phyloP scores from a whole-genome alignment of 192 early-diverging fungal species.

The Diversispora epigaea region DNA sequence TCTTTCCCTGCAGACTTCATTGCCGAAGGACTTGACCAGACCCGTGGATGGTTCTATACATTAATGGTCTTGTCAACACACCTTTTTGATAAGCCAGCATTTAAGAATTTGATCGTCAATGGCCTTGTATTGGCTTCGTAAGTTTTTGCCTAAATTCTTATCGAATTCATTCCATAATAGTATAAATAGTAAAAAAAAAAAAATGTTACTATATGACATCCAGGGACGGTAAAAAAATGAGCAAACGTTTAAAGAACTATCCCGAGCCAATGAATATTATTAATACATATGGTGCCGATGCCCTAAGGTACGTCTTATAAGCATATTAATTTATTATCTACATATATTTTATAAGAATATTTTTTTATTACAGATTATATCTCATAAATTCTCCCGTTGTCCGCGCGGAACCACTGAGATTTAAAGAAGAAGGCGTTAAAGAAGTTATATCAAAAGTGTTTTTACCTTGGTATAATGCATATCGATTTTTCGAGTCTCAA shows the following conservation, averaged over 20 bases:
- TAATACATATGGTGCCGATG: constrained; percentile 90
- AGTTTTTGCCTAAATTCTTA: constrained; percentile 9
- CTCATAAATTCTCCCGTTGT: constrained; percentile 98
- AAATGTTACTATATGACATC: not conserved
- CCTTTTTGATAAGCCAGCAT: constrained; percentile 91
- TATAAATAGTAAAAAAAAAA: no score
- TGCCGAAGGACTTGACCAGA: constrained; percentile 99
- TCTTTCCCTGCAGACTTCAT: constrained; percentile 99
- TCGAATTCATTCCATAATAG: not conserved
- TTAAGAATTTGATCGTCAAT: constrained; percentile 97
- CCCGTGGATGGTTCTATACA: constrained; percentile 99
- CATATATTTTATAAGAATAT: not conserved
- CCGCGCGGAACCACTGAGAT: constrained; percentile 89
- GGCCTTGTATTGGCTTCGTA: constrained; percentile 88
- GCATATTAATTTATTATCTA: not conserved
- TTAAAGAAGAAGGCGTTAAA: constrained; percentile 98
- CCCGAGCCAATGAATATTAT: constrained; percentile 86
- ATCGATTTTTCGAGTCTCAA: constrained; percentile 94
- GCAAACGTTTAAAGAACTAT: constrained; percentile 98
- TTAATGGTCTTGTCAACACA: constrained; percentile 95
- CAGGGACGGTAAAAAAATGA: constrained; percentile 99
- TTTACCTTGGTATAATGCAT: constrained; percentile 98
- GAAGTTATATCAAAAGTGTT: constrained; percentile 91
- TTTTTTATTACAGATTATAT: constrained; percentile 64
- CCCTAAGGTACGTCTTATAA: constrained; percentile 52